Evolutionary conservation across 176 grass and related monocot species (phyloP), one percentile per base, ranked within the genome.

Genomic region (Echinochloa phyllopogon): DNA sequence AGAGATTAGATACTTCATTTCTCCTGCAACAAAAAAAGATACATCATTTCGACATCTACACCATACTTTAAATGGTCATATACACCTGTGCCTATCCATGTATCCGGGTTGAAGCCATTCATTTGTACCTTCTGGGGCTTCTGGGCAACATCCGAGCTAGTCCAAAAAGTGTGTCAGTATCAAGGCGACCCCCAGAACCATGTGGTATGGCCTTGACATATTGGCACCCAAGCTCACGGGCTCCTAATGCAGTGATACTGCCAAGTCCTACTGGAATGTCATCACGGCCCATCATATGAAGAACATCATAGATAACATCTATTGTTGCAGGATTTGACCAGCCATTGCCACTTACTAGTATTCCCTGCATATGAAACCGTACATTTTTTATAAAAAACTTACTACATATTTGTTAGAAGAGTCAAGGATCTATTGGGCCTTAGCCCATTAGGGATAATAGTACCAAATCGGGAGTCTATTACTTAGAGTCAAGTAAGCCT

Each of bases 201-300:
- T 88, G 90, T 6, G 94, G 90, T 43, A 95, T 87, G 45, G 88
- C 90, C 65, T 85, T 91, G 6, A 84, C 84, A 3, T 95, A 85
- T 33, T 85, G 45, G 49, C 94, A 95, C 60, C 90, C 83, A 23
- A 93, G 83, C 16, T 20, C 56, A 17, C 90, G 88, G n/a, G 82
- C 65, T 6, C 88, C 80, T 36, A 91, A 47, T 2, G 90, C 94
- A 75, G 83, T 93, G 50, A 89, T 48, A 51, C 89, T 92, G 48
- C 94, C 90, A 23, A 92, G 80, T 12, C 88, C 94, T 18, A 95
- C 90, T 21, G 72, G 90, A 42, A 95, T 91, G 70, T 93, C 94
- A 84, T 95, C 94, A 52, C 88, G 88, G 15, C 94, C 90, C 94
- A 93, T 95, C 90, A 95, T 95, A 83, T 95, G 94, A 50, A 95